These are phyloP conservation scores for Symmetrospora coprosmae DNA, from an alignment of 768 basidiomycete species.

Conservation along the genomic window DNA sequence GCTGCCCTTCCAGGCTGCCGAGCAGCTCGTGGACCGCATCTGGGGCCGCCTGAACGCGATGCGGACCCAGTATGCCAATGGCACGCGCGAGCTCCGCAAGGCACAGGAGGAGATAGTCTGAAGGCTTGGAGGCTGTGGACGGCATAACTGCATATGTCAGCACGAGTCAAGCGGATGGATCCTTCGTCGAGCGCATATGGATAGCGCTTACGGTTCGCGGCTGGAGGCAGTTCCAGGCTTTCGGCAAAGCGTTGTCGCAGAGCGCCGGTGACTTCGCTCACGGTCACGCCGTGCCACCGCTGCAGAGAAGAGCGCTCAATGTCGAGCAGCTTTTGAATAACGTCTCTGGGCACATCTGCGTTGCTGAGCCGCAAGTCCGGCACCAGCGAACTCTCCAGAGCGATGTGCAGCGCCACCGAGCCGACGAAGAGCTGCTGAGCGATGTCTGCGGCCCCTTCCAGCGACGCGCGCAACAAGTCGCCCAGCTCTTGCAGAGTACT, in stretches of 20 bases:
- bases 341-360: not conserved
- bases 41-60: not conserved
- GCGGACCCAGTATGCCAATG: not conserved
- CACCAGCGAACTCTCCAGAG: constrained; percentile 1
- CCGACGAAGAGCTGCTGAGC: constrained; percentile 1
- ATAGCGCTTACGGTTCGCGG: not conserved
- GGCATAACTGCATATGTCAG: not conserved
- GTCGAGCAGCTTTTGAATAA: not conserved
- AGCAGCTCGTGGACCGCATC: not conserved
- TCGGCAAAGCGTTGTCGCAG: not conserved
- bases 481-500: not conserved
- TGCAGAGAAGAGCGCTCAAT: not conserved
- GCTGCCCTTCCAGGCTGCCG: not conserved
- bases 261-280: not conserved
- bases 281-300: not conserved
- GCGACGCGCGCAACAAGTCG: not conserved
- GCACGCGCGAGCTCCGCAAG: not conserved
- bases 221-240: not conserved
- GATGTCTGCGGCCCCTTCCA: not conserved
- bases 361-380: not conserved
- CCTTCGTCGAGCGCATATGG: not conserved
- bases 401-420: not conserved
- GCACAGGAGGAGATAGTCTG: not conserved
- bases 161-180: not conserved
- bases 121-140: not conserved